Percentiles rank a stretch among this genome's conserved stretches.
Evolutionary conservation across 305 asterid genomes (phyloP).

Genomic region (Solanum hybrid): DNA sequence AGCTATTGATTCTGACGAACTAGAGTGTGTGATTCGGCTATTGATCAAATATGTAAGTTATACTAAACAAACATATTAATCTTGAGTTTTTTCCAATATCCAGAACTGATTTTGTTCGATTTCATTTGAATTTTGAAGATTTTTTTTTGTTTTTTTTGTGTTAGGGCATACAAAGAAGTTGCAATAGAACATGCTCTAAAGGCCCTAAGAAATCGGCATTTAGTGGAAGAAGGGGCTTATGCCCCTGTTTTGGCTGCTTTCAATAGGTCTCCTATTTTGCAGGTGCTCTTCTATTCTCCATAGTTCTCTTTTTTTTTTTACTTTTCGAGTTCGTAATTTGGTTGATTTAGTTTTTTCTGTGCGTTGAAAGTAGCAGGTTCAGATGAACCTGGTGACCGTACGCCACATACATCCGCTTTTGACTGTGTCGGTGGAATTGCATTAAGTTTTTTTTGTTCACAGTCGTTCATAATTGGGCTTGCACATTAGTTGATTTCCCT

Average conservation of each 20-base stretch:
- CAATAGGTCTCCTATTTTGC: conserved; percentile 56
- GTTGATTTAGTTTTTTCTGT: background rate
- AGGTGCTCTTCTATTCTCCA: conserved; percentile 26
- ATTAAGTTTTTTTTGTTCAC: no score
- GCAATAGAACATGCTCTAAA: conserved; percentile 61
- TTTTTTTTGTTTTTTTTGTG: background rate
- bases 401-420: background rate
- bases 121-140: background rate
- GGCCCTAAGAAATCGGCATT: conserved; percentile 75
- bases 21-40: background rate
- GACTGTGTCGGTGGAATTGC: background rate
- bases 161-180: conserved; percentile 50
- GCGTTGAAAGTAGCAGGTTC: background rate
- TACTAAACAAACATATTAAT: background rate
- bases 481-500: background rate
- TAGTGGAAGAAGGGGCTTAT: conserved; percentile 86
- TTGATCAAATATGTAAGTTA: background rate
- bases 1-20: background rate
- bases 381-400: background rate
- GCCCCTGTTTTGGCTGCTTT: conserved; percentile 73
- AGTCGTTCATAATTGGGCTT: no score
- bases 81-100: background rate
- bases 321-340: background rate
- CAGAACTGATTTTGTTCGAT: background rate
- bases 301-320: background rate